Base-by-base conservation (phyloP, 2,329 filamentous ascomycete species). In the Exophiala sideris region DNA sequence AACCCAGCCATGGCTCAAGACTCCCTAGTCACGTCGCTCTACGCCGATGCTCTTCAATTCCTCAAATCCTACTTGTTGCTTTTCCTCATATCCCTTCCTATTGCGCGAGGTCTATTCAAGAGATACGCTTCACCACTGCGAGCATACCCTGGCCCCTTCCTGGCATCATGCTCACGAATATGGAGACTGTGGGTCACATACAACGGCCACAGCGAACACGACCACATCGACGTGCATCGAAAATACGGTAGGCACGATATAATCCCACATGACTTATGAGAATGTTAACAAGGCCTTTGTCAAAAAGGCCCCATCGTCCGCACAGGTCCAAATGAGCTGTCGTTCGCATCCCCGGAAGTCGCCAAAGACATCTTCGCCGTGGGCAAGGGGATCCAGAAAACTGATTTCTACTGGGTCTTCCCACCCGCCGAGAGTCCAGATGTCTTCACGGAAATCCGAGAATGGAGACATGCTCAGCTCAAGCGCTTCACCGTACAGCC, bases 361-460 rank as follows among this genome's bases (percentile, higher is more conserved):
- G 65, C 61, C 58, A 59, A 60, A 12, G 62, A 66, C 12, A 66
- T 67, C 10, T 66, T 79, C 12, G 71, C 70, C 33, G 76, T 76
- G 0, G 77, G 77, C 10, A 77, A 76, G 63, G 70, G 74, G 14
- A 78, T 79, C 66, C 71, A 73, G 67, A 79, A 79, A 69, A 78
- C 76, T 2, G 66, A 71, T 50, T 79, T 79, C 56, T 79, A 79
- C 62, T 67, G 63, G 33, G 78, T 81, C 3, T 81, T 81, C 62
- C 78, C 78, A 29, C 78, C 78, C 3, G 73, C 76, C 0, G 77
- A 79, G 66, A 79, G 80, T 67, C 77, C 78, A 5, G 78, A 81
- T 56, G 79, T 81, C 63, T 81, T 81, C 66, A 81, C 79, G 32
- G 78, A 81, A 64, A 74, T 71, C 11, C 70, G 77, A 49, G 78